Evolutionary conservation across 257 asterid species (phyloP), one percentile per base, ranked within the genome.

Genomic region (Nicotiana benthamiana): DNA sequence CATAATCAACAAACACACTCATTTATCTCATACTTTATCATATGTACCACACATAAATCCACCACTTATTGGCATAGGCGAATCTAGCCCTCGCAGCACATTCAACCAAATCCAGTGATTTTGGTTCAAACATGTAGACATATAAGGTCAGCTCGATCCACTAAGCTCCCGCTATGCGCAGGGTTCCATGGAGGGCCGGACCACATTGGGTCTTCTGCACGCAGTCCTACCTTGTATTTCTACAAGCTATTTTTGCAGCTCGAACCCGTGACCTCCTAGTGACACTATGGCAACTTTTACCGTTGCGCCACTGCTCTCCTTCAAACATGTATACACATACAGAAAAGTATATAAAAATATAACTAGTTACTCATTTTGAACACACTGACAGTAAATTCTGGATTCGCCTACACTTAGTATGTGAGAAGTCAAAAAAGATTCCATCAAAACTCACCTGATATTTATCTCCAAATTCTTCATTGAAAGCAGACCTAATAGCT

Each of bases 401-500:
- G 6, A 51, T 51, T 3, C 0, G 18, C 2, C 56, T 13, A 51
- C 1, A 51, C 56, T 51, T 11, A 3, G 5, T 51, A 51, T 51
- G 56, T 6, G 0, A 75, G 34, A 79, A 4, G 64, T 36, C 4
- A 32, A 60, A 53, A 53, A 40, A 1, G 13, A 79, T 59, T 52
- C 61, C 68, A 83, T 20, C 66, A 83, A 80, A 51, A 64, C 77
- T 12, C 17, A 96, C 99, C 99, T 94, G 97, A 75, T 96, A 96
- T 18, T 91, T 91, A 30, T 96, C 97, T 77, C 98, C 98, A 81
- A 82, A 96, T 83, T 92, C 94, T 83, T 94, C 97, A 75, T 34
- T 80, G 75, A 94, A 96, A 77, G 99, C 95, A n/a, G 97, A 89
- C 88, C 82, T 96, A 84, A 96, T 96, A 65, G 99, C 99, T 91